Evolutionary conservation across 176 grass and related monocot species (phyloP).

Genomic region (Rhipidocladum racemiflorum): DNA sequence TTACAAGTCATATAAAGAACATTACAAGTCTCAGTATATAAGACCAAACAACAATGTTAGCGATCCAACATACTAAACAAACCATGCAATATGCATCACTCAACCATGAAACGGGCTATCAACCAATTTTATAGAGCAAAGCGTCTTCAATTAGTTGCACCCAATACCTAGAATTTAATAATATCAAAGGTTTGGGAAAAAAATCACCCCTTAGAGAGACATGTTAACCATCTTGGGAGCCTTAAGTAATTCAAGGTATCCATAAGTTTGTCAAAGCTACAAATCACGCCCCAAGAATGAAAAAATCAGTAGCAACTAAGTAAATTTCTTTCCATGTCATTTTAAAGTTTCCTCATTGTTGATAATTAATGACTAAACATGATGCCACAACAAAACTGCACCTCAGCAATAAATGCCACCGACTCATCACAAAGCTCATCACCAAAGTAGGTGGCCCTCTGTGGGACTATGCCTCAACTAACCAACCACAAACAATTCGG

Average conservation of each 20-base stretch:
- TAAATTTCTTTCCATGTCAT: neutral
- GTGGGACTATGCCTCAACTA: neutral
- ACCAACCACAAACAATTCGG: constrained; percentile 19
- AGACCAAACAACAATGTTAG: neutral
- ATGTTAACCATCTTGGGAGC: neutral
- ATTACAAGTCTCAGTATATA: neutral
- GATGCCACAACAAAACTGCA: constrained; percentile 3
- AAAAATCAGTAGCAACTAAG: neutral
- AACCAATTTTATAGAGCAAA: neutral
- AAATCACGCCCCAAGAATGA: neutral
- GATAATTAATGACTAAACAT: neutral
- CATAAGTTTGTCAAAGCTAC: neutral
- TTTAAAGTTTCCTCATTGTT: neutral
- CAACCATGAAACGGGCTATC: neutral
- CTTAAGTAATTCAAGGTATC: neutral
- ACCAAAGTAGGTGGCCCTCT: constrained; percentile 4
- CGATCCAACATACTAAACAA: neutral
- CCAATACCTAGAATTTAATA: neutral
- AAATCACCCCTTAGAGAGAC: neutral
- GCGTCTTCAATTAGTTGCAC: neutral
- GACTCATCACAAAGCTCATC: neutral
- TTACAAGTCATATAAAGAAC: too few relatives aligned
- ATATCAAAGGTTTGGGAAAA: neutral
- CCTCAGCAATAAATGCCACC: constrained; percentile 31
- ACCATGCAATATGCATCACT: constrained; percentile 6